A percentile compares a stretch with the other conserved stretches of the same genome.
Conservation (phyloP, 2,329 filamentous ascomycete genomes). For the Cladophialophora chaetospira region DNA sequence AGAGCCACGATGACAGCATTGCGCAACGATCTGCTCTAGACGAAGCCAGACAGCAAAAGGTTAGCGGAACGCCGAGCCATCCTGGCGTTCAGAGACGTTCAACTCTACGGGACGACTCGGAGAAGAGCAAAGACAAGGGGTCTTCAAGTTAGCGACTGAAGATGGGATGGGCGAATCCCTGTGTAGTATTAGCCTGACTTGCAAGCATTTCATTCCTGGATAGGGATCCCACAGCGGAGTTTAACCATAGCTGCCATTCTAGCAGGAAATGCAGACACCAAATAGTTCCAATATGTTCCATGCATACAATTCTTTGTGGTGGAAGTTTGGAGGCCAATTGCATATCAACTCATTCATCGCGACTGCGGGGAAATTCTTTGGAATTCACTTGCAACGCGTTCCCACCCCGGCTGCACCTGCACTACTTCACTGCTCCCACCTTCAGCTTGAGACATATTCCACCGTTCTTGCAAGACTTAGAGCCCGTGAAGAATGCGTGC, state of each 20-base stretch:
- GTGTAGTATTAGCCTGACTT: slow-evolving; percentile 21
- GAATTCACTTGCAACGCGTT: no score
- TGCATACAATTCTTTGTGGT: no score
- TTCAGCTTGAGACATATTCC: not conserved
- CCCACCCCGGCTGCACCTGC: no score
- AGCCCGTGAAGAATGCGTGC: not conserved
- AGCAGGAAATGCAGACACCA: not conserved
- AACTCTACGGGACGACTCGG: slow-evolving; percentile 46
- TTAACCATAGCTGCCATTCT: not conserved
- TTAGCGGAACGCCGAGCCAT: slow-evolving; percentile 39
- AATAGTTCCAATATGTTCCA: no score
- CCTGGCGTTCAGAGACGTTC: slow-evolving; percentile 43
- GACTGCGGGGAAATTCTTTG: not conserved
- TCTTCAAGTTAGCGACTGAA: slow-evolving; percentile 32
- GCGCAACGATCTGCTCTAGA: slow-evolving; percentile 88
- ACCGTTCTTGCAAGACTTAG: not conserved
- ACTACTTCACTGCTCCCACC: not conserved
- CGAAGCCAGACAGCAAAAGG: slow-evolving; percentile 86
- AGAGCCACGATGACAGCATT: slow-evolving; percentile 94
- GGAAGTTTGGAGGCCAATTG: no score
- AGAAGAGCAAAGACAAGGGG: slow-evolving; percentile 46
- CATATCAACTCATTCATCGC: not conserved
- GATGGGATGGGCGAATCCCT: slow-evolving; percentile 8
- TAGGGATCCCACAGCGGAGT: slow-evolving; percentile 13
- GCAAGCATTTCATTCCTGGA: slow-evolving; percentile 16